A percentile compares a stretch with the other conserved stretches of the same genome.
Evolutionary conservation across 495 filamentous ascomycete genomes (phyloP).

Genomic region (Cercophora samala): DNA sequence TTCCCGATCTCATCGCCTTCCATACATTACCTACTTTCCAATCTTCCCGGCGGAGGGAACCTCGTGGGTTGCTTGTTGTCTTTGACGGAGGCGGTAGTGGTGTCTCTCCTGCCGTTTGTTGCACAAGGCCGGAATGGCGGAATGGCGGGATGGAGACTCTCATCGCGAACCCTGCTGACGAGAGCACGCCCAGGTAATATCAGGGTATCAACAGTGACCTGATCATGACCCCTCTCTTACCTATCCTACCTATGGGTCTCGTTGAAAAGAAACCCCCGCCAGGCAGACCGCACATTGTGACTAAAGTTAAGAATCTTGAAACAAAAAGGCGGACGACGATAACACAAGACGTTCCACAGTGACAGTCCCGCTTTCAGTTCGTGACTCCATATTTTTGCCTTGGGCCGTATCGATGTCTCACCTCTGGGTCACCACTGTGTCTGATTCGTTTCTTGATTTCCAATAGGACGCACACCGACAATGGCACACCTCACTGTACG

Average conservation of each 20-base stretch:
- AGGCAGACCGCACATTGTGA: neutral
- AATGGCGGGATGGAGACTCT: neutral
- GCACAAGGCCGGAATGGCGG: neutral
- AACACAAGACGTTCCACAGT: neutral
- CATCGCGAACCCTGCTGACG: too few species aligned
- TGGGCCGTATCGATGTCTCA: neutral
- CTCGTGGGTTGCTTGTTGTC: neutral
- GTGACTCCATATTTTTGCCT: neutral
- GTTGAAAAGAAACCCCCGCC: neutral
- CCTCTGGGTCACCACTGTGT: neutral
- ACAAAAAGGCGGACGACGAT: conserved; percentile 1
- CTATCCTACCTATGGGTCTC: neutral
- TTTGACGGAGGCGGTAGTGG: neutral
- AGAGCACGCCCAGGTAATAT: neutral
- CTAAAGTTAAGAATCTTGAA: neutral
- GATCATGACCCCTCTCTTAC: neutral
- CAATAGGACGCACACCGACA: neutral
- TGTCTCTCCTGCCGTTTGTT: neutral
- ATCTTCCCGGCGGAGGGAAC: neutral
- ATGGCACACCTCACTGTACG: neutral
- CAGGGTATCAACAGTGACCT: neutral
- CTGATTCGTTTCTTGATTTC: neutral
- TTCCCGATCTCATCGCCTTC: neutral
- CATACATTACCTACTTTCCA: neutral
- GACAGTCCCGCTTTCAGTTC: conserved; percentile 2